Evolutionary conservation across 2,329 filamentous ascomycete genomes (phyloP).

Genomic region (Rutstroemia sydowiana): DNA sequence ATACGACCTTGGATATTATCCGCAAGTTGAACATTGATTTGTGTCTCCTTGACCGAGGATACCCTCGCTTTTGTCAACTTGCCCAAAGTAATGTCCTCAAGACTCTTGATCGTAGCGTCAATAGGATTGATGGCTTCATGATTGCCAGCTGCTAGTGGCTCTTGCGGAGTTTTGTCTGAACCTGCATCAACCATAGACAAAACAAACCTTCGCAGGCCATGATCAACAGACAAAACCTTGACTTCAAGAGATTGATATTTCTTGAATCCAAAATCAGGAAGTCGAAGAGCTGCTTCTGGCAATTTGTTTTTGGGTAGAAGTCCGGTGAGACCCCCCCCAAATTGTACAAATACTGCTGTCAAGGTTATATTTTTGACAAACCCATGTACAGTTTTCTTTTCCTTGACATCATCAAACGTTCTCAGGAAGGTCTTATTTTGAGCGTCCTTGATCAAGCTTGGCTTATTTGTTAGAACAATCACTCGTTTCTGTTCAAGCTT

Average conservation of each 20-base stretch:
- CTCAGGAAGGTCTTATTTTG: constrained; percentile 66
- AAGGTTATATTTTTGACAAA: constrained; percentile 80
- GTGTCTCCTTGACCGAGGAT: constrained; percentile 79
- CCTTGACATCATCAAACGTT: constrained; percentile 62
- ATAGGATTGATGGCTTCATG: constrained; percentile 50
- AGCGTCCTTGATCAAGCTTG: constrained; percentile 69
- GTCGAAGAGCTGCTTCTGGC: constrained; percentile 56
- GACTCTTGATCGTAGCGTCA: constrained; percentile 54
- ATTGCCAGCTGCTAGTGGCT: constrained; percentile 27
- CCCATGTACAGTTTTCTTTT: constrained; percentile 62
- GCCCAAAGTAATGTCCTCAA: constrained; percentile 70
- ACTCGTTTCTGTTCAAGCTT: constrained; percentile 73
- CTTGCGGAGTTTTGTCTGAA: constrained; percentile 35
- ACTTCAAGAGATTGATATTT: constrained; percentile 69
- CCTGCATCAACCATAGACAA: constrained; percentile 50
- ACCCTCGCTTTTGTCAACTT: constrained; percentile 69
- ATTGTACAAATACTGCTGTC: constrained; percentile 82
- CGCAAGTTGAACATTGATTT: constrained; percentile 82
- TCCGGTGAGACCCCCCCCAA: constrained; percentile 68
- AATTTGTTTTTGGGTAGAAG: constrained; percentile 75
- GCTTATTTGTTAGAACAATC: constrained; percentile 74
- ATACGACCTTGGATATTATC: constrained; percentile 89
- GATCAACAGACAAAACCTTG: constrained; percentile 66
- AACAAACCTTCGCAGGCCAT: constrained; percentile 60
- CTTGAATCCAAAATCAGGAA: constrained; percentile 71